Evolutionary conservation across 352 stramenopile species (phyloP).

Genomic region (Phytophthora syringae): DNA sequence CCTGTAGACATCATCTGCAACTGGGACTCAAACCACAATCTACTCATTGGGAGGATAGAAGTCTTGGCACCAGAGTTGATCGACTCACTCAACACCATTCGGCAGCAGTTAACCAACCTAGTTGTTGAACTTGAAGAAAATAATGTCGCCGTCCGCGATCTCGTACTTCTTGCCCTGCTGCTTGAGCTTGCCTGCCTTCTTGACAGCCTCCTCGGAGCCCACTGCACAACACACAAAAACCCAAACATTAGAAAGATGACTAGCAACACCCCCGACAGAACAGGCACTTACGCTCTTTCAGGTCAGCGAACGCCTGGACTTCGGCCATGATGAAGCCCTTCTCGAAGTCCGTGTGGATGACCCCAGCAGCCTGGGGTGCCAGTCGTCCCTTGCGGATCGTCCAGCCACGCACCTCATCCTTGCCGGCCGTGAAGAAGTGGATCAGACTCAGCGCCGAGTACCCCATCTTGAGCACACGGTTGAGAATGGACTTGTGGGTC

Average conservation of each 20-base stretch:
- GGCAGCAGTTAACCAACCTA: slow-evolving; percentile 47
- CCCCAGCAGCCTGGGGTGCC: slow-evolving; percentile 97
- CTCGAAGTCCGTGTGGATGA: slow-evolving; percentile 99
- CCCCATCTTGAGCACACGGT: slow-evolving; percentile 97
- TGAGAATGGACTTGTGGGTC: slow-evolving; percentile 92
- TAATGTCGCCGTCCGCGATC: slow-evolving; percentile 89
- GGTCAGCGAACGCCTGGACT: slow-evolving; percentile 87
- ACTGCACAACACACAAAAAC: slow-evolving; percentile 41
- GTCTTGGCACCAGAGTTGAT: slow-evolving; percentile 6
- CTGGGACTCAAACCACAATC: slow-evolving; percentile 97
- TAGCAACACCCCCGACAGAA: not conserved
- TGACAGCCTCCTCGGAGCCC: slow-evolving; percentile 86
- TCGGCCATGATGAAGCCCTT: slow-evolving; percentile 99
- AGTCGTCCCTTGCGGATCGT: slow-evolving; percentile 98
- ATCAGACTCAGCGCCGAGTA: slow-evolving; percentile 98
- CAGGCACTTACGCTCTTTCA: slow-evolving; percentile 86
- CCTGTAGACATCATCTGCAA: slow-evolving; percentile 75
- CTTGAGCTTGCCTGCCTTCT: slow-evolving; percentile 91
- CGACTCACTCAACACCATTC: slow-evolving; percentile 27
- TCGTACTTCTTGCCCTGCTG: slow-evolving; percentile 93
- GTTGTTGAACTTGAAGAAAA: slow-evolving; percentile 95
- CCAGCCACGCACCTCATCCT: slow-evolving; percentile 99
- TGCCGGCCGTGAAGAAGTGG: slow-evolving; percentile 99
- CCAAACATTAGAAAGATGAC: slow-evolving; percentile 12
- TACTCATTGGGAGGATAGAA: slow-evolving; percentile 55